Percentiles rank a stretch among this genome's conserved stretches.
Evolutionary conservation across 1,284 basidiomycete genomes (phyloP).

Genomic region (Ganoderma lucidum): DNA sequence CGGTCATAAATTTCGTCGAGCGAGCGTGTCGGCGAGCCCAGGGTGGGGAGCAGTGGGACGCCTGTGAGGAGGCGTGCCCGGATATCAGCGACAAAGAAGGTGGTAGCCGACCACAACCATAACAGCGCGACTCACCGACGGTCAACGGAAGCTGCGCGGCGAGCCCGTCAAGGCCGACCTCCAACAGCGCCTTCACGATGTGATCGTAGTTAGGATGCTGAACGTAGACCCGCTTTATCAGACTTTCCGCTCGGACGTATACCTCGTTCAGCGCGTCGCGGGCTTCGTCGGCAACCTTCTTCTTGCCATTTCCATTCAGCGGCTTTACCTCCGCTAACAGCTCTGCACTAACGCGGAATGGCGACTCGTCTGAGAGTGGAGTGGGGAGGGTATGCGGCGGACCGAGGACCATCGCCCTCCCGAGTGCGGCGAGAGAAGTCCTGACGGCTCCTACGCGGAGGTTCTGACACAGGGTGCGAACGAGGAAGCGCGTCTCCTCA

Average conservation of each 20-base stretch:
- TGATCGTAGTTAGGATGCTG: conserved; percentile 91
- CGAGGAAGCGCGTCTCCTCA: conserved; percentile 88
- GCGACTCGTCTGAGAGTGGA: conserved; percentile 38
- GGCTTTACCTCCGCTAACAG: conserved; percentile 50
- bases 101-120: conserved; percentile 16
- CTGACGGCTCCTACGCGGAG: conserved; percentile 90
- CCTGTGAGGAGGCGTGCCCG: conserved; percentile 47
- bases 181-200: conserved; percentile 74
- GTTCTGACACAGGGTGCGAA: conserved; percentile 84
- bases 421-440: conserved; percentile 84
- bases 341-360: conserved; percentile 47
- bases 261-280: conserved; percentile 55
- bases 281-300: conserved; percentile 52
- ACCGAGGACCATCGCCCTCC: conserved; percentile 80
- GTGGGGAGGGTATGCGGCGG: conserved; percentile 45
- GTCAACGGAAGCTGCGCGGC: conserved; percentile 74
- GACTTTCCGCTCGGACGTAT: conserved; percentile 64
- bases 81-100: conserved; percentile 10
- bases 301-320: conserved; percentile 50
- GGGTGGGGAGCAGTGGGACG: conserved; percentile 72
- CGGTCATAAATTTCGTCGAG: conserved; percentile 85
- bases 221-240: conserved; percentile 83
- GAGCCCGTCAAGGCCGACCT: conserved; percentile 67
- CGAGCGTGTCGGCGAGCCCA: conserved; percentile 88
- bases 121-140: conserved; percentile 63